Evolutionary conservation across 1,139 yeast species (phyloP), one percentile per base, ranked within the genome.

Genomic region (Hanseniaspora uvarum): DNA sequence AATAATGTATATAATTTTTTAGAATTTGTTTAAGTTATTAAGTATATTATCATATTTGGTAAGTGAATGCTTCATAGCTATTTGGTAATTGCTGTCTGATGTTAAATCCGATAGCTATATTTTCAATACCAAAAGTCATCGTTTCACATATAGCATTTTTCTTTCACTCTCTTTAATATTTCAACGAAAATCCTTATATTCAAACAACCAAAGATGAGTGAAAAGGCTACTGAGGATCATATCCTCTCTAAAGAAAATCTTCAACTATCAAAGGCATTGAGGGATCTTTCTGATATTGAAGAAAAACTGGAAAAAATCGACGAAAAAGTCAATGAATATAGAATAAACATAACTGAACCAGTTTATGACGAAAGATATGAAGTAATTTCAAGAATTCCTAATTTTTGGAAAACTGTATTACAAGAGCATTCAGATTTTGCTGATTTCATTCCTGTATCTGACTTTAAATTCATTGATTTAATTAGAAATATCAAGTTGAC

Each of bases 341-440:
- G 85, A 55, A 68, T 81, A 51, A 69, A 70, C 54, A 69, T 72
- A 43, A 74, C 83, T 11, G 76, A 74, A 57, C 70, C 74, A 24
- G 71, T 81, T 16, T 83, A 76, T 63, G 64, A 61, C 10, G 67
- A 72, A 54, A 69, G 94, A 61, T 71, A 82, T 46, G 63, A 61
- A 10, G 69, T 75, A 26, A 69, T 79, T 24, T 56, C 61, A 10
- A 63, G 70, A 4, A 77, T 84, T 46, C 85, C 86, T 0, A 78
- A 78, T 58, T 83, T 84, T 64, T 84, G 94, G 94, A 82, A 81
- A 65, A 76, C 83, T 56, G 86, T 83, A 0, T 68, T 84, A 21
- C 84, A 87, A 0, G 86, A 83, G 63, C 84, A 83, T 63, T 83
- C 81, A 44, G 88, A 83, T 60, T 83, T 84, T 64, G 81, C 84